Evolutionary conservation across 768 basidiomycete genomes (phyloP).

Genomic region (Boletus rubroflammeus): DNA sequence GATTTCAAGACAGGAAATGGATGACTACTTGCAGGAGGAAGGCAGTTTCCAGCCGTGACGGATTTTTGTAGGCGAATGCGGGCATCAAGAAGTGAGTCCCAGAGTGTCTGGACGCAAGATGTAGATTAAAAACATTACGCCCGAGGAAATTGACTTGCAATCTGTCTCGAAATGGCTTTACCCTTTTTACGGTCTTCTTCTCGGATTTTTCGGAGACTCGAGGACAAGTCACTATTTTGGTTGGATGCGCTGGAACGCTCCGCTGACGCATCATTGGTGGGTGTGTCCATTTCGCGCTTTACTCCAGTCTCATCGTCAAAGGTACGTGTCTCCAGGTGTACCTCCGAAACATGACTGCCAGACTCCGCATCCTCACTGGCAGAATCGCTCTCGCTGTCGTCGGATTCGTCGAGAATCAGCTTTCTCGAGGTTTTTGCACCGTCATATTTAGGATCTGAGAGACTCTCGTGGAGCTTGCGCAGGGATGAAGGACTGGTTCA

Average conservation of each 20-base stretch:
- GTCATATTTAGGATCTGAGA: slow-evolving; percentile 77
- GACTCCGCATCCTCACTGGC: slow-evolving; percentile 13
- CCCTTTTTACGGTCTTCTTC: slow-evolving; percentile 80
- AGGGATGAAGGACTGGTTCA: slow-evolving; percentile 60
- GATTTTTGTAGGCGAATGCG: slow-evolving; percentile 90
- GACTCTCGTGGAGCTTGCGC: slow-evolving; percentile 58
- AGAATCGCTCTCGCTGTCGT: slow-evolving; percentile 10
- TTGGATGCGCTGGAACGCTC: background rate
- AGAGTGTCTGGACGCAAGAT: slow-evolving; percentile 53
- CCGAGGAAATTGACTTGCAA: slow-evolving; percentile 48
- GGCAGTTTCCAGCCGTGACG: slow-evolving; percentile 54
- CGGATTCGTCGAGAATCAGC: slow-evolving; percentile 42
- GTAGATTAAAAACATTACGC: slow-evolving; percentile 1
- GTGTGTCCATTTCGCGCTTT: slow-evolving; percentile 7
- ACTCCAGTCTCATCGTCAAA: slow-evolving; percentile 12
- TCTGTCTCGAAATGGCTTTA: slow-evolving; percentile 75
- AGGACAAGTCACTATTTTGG: slow-evolving; percentile 43
- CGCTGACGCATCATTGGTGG: slow-evolving; percentile 17
- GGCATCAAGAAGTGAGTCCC: slow-evolving; percentile 86
- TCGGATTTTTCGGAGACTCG: slow-evolving; percentile 53
- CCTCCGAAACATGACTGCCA: slow-evolving; percentile 23
- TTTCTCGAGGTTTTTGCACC: slow-evolving; percentile 63
- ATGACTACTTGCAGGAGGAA: slow-evolving; percentile 54
- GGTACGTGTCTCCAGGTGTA: background rate
- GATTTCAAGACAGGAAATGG: background rate